phyloP scores from a whole-genome alignment of 345 rosid species.

The Syzygium grande region DNA sequence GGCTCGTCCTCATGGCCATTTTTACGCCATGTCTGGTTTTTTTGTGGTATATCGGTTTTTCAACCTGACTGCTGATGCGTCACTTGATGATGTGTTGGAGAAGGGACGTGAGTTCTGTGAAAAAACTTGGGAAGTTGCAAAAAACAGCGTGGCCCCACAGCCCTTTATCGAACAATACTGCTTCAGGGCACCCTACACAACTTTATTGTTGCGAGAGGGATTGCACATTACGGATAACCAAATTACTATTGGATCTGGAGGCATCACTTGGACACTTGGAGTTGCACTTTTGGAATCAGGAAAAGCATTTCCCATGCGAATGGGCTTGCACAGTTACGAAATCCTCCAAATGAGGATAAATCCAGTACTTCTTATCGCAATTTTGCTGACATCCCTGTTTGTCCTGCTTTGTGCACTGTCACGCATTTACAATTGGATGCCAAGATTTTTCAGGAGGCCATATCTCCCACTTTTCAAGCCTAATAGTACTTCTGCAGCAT shows the following conservation, averaged over 20 bases:
- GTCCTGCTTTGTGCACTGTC: constrained; percentile 72
- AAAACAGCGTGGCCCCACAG: constrained; percentile 78
- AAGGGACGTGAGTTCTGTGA: constrained; percentile 85
- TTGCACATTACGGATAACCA: constrained; percentile 76
- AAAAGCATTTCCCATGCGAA: constrained; percentile 53
- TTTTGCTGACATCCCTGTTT: constrained; percentile 54
- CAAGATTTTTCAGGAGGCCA: constrained; percentile 55
- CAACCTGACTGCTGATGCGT: constrained; percentile 70
- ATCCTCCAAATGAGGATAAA: constrained; percentile 56
- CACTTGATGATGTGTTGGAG: constrained; percentile 88
- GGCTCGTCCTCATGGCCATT: constrained; percentile 85
- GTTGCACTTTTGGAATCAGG: constrained; percentile 91
- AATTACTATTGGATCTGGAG: constrained; percentile 79
- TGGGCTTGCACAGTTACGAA: constrained; percentile 51
- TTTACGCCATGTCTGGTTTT: constrained; percentile 91
- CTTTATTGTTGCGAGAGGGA: constrained; percentile 78
- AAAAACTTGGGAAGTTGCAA: constrained; percentile 74
- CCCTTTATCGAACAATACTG: constrained; percentile 99
- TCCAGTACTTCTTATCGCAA: constrained; percentile 48
- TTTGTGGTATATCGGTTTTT: constrained; percentile 87
- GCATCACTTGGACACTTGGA: constrained; percentile 98
- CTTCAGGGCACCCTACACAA: constrained; percentile 93
- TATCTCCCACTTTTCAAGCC: constrained; percentile 74
- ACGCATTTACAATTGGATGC: constrained; percentile 57
- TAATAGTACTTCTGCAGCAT: constrained; percentile 49